phyloP scores from a whole-genome alignment of 805 yeast genomes.

The Candida maesae region DNA sequence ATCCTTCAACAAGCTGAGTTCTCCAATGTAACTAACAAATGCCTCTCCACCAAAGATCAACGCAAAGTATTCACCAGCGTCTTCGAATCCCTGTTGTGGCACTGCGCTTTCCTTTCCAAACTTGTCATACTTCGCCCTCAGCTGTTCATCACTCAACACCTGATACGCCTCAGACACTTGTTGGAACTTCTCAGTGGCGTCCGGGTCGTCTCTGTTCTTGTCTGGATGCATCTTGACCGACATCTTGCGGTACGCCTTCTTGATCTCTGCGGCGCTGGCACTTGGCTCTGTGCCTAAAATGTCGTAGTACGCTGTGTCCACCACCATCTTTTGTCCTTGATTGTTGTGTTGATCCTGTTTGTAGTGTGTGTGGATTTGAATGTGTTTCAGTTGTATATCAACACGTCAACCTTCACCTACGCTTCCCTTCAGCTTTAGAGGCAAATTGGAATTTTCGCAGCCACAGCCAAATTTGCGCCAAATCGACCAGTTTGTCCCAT shows the following conservation, averaged over 20 bases:
- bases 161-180: constrained; percentile 71
- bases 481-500: background rate
- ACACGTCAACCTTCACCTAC: too few species aligned
- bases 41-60: constrained; percentile 88
- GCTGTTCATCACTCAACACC: constrained; percentile 60
- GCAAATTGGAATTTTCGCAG: too few species aligned
- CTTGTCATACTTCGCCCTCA: constrained; percentile 68
- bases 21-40: constrained; percentile 84
- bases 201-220: constrained; percentile 72
- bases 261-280: constrained; percentile 65
- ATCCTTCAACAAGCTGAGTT: constrained; percentile 73
- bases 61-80: constrained; percentile 67
- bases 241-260: constrained; percentile 74
- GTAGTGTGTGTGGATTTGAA: background rate
- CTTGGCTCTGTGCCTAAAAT: constrained; percentile 51
- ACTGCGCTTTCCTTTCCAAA: constrained; percentile 71
- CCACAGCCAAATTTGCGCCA: background rate
- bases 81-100: constrained; percentile 67
- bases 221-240: constrained; percentile 80
- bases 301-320: constrained; percentile 72
- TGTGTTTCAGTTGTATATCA: too few species aligned
- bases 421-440: too few species aligned
- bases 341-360: background rate
- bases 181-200: constrained; percentile 67
- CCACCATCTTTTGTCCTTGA: constrained; percentile 45